Base-by-base conservation (phyloP, 2,329 filamentous ascomycete genomes). In the Chaetomium sp. region DNA sequence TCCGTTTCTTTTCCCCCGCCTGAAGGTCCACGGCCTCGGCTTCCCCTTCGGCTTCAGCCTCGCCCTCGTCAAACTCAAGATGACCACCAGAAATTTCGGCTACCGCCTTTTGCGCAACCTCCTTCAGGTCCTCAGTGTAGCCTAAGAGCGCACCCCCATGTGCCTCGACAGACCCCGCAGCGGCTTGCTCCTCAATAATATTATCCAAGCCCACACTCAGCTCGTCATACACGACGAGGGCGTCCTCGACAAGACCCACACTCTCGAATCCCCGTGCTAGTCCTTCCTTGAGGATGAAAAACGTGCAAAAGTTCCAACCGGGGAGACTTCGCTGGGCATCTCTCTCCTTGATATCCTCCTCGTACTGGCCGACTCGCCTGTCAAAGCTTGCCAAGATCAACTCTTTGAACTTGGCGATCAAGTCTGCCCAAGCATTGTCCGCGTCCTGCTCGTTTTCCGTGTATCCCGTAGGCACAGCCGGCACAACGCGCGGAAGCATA, bases 301-400 rank as follows among this genome's bases (percentile, higher is more conserved):
- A 99, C 0, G 94, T 99, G 71, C 94, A 97, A 68, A 99, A 99
- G 67, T 99, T 99, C 94, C 94, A 99, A 0, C 94, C 94, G 0
- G 94, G 94, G 14, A 99, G 74, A 37, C 78, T 85, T 47, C 92
- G 81, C 69, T 97, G 91, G 0, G 86, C 82, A 64, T 97, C 92
- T 67, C 91, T 94, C 70, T 96, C 94, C 60, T 89, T 88, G 63
- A 99, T 96, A 64, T 99, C 94, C 57, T 96, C 91, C 70, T 99
- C 94, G 69, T 99, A 99, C 66, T 97, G 92, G 19, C 82, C 85
- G 1, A 99, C 94, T 7, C 94, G 84, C 63, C 86, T 79, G 72
- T 97, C 92, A 68, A 99, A 99, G 1, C 91, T 95, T 5, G 83
- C 82, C 33, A 99, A 74, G 51, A 99, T 96, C 33, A 91, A 77